Evolutionary conservation across 2,329 filamentous ascomycete species (phyloP).

Genomic region (Thyridium curvatum): DNA sequence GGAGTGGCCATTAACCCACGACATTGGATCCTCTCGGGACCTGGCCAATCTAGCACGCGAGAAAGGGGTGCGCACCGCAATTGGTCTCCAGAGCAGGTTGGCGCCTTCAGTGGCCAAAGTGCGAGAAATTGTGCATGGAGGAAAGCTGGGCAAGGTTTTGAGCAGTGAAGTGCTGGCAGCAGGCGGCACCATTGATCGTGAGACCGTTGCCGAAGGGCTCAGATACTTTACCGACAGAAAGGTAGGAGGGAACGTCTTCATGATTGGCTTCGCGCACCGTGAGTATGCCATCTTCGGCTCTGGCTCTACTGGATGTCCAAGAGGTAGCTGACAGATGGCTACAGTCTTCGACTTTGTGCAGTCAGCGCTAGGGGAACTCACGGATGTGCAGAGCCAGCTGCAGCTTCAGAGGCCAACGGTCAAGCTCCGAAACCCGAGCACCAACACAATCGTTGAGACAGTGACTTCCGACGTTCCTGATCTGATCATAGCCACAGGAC

Average conservation of each 20-base stretch:
- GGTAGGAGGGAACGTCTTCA: slow-evolving; percentile 37
- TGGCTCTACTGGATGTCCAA: background rate
- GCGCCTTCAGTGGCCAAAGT: slow-evolving; percentile 37
- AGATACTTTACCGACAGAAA: slow-evolving; percentile 42
- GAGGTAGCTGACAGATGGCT: background rate
- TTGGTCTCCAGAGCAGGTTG: slow-evolving; percentile 45
- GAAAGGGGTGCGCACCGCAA: slow-evolving; percentile 29
- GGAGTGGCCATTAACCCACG: slow-evolving; percentile 52
- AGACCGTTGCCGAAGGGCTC: slow-evolving; percentile 23
- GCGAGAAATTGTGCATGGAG: slow-evolving; percentile 22
- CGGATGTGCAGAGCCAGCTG: slow-evolving; percentile 28
- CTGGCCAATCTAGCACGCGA: slow-evolving; percentile 27
- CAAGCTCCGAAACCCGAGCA: slow-evolving; percentile 19
- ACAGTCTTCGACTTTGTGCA: slow-evolving; percentile 39
- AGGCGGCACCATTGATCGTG: slow-evolving; percentile 27
- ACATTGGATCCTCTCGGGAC: slow-evolving; percentile 30
- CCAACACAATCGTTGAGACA: slow-evolving; percentile 5
- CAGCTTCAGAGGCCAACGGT: slow-evolving; percentile 37
- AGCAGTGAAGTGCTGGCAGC: slow-evolving; percentile 38
- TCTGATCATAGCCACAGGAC: slow-evolving; percentile 12
- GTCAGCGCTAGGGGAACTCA: slow-evolving; percentile 37
- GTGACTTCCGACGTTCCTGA: slow-evolving; percentile 18
- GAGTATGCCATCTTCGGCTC: slow-evolving; percentile 9
- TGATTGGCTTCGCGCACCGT: slow-evolving; percentile 36
- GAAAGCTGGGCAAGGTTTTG: slow-evolving; percentile 40